Conservation (phyloP, 1,284 basidiomycete species). For the Laetiporus sulphureus region DNA sequence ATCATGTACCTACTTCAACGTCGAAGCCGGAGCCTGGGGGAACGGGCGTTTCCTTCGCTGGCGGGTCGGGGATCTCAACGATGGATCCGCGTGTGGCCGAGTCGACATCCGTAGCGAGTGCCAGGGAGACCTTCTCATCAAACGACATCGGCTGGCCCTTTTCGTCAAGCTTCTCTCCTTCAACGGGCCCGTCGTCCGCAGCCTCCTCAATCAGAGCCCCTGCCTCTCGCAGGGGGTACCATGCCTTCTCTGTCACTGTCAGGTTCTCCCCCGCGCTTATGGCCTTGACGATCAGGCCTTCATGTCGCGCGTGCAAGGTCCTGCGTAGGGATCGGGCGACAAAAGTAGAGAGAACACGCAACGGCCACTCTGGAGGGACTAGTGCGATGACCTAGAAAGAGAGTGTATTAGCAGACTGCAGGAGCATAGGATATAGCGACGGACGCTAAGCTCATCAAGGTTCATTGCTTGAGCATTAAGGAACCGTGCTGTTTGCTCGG, state of each 20-base stretch:
- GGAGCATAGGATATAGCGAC: conserved; percentile 1
- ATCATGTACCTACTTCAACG: conserved; percentile 12
- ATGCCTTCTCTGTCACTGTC: conserved; percentile 48
- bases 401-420: conserved; percentile 1
- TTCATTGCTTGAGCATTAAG: conserved; percentile 77
- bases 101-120: too few relatives aligned
- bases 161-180: conserved; percentile 18
- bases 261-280: conserved; percentile 69
- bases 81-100: too few relatives aligned
- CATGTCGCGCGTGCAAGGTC: conserved; percentile 63
- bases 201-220: conserved; percentile 66
- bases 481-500: conserved; percentile 54
- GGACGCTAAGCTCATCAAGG: conserved; percentile 70
- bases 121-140: conserved; percentile 19
- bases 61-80: conserved; percentile 13
- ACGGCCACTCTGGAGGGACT: conserved; percentile 71
- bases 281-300: conserved; percentile 67
- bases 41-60: conserved; percentile 1
- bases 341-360: conserved; percentile 69
- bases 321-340: conserved; percentile 72
- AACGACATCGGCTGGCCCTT: conserved; percentile 18
- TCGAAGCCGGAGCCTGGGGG: conserved; percentile 8
- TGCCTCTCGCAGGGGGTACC: conserved; percentile 49
- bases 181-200: conserved; percentile 20
- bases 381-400: conserved; percentile 54